Evolutionary conservation across 106 monocot genomes (phyloP).

Genomic region (Dendrobium nobile): DNA sequence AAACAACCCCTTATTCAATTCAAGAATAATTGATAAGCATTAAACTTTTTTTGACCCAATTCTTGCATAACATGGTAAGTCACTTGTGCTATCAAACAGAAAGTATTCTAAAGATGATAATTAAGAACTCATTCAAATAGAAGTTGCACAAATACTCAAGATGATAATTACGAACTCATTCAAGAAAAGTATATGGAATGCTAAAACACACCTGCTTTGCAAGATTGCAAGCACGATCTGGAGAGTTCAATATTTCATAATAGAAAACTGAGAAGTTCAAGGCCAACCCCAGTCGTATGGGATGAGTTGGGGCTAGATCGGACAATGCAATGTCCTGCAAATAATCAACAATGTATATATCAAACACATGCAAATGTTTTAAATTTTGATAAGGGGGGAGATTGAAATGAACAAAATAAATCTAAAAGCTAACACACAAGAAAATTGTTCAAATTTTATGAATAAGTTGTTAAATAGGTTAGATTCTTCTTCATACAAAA

Average conservation of each 20-base stretch:
- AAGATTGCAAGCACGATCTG: slow-evolving; percentile 39
- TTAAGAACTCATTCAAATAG: background rate
- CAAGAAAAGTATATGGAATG: background rate
- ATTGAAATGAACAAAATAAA: background rate
- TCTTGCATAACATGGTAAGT: background rate
- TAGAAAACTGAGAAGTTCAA: slow-evolving; percentile 46
- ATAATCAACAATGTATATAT: background rate
- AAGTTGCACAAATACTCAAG: background rate
- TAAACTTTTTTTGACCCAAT: background rate
- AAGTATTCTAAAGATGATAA: background rate
- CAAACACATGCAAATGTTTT: background rate
- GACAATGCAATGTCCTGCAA: slow-evolving; percentile 34
- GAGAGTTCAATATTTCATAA: slow-evolving; percentile 43
- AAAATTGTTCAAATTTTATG: background rate
- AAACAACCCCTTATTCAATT: too few relatives aligned
- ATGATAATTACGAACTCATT: background rate
- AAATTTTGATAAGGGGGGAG: background rate
- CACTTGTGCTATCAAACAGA: background rate
- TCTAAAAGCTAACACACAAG: background rate
- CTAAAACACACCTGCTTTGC: slow-evolving; percentile 30
- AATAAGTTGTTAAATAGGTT: too few relatives aligned
- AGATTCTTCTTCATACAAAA: background rate
- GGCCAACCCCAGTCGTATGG: slow-evolving; percentile 35
- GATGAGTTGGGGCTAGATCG: slow-evolving; percentile 38
- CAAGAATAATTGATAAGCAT: background rate